Conservation (phyloP, 2,329 filamentous ascomycete genomes). For the Cladophialophora carrionii region DNA sequence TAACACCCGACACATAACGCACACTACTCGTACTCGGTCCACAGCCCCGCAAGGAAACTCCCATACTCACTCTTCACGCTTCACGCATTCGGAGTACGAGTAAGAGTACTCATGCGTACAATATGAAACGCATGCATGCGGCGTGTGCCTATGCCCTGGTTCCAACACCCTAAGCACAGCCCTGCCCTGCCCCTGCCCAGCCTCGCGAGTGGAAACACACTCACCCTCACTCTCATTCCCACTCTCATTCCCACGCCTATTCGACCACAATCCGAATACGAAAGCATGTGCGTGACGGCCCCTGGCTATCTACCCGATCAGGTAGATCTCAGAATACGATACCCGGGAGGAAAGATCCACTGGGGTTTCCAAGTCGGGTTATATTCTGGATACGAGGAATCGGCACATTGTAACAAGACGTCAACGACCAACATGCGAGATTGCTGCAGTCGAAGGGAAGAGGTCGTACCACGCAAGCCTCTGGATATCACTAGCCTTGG, state of each 20-base stretch:
- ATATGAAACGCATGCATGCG: too few species aligned
- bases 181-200: too few species aligned
- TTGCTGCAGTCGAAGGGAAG: background rate
- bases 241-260: background rate
- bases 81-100: too few species aligned
- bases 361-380: background rate
- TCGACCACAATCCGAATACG: conserved; percentile 17
- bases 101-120: too few species aligned
- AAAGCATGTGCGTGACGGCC: background rate
- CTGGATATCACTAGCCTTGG: too few species aligned
- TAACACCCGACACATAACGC: too few species aligned
- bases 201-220: background rate
- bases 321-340: background rate
- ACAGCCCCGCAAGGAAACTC: too few species aligned
- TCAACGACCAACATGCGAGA: background rate
- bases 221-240: background rate
- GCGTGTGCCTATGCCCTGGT: too few species aligned
- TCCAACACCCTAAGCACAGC: too few species aligned
- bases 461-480: too few species aligned
- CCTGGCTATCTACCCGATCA: background rate
- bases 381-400: background rate
- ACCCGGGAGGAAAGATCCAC: background rate
- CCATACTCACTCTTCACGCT: too few species aligned
- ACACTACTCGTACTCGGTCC: too few species aligned
- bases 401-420: background rate